These are phyloP conservation scores for Ophiostoma sp. DNA, from an alignment of 2,329 filamentous ascomycete species.

Conservation along the genomic window DNA sequence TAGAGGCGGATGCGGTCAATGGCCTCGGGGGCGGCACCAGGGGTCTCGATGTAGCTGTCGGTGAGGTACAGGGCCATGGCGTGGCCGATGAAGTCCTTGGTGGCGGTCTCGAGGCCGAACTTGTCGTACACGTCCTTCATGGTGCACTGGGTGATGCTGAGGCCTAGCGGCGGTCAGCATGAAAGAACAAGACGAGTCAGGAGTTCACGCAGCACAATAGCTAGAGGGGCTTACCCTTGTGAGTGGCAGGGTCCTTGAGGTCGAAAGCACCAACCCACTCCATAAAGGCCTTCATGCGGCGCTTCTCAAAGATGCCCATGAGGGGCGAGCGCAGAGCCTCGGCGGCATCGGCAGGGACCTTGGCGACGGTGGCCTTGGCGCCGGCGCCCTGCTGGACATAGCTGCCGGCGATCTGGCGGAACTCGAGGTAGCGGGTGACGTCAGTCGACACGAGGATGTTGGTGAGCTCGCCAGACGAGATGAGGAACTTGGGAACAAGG, in stretches of 20 bases:
- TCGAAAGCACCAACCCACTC: conserved; percentile 92
- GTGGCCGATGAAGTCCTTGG: conserved; percentile 94
- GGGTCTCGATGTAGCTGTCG: conserved; percentile 73
- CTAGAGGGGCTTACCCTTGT: conserved; percentile 66
- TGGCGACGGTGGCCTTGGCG: conserved; percentile 85
- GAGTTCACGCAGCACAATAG: neutral
- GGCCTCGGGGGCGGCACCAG: conserved; percentile 72
- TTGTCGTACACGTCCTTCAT: conserved; percentile 99
- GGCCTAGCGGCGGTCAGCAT: conserved; percentile 47
- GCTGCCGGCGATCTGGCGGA: conserved; percentile 92
- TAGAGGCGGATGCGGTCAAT: conserved; percentile 92
- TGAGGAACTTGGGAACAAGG: conserved; percentile 94
- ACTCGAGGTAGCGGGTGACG: conserved; percentile 81
- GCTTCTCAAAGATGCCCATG: conserved; percentile 98
- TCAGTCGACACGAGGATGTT: conserved; percentile 98
- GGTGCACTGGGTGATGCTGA: conserved; percentile 70
- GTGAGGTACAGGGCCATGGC: conserved; percentile 95
- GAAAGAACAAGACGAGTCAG: neutral
- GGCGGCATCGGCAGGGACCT: conserved; percentile 87
- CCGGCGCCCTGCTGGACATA: conserved; percentile 85
- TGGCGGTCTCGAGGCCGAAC: conserved; percentile 83
- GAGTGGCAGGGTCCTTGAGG: conserved; percentile 70
- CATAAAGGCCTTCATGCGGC: conserved; percentile 91
- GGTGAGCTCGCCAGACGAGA: conserved; percentile 96
- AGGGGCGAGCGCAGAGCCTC: conserved; percentile 89